phyloP scores from a whole-genome alignment of 768 basidiomycete species.

The Leccinum imitatum region DNA sequence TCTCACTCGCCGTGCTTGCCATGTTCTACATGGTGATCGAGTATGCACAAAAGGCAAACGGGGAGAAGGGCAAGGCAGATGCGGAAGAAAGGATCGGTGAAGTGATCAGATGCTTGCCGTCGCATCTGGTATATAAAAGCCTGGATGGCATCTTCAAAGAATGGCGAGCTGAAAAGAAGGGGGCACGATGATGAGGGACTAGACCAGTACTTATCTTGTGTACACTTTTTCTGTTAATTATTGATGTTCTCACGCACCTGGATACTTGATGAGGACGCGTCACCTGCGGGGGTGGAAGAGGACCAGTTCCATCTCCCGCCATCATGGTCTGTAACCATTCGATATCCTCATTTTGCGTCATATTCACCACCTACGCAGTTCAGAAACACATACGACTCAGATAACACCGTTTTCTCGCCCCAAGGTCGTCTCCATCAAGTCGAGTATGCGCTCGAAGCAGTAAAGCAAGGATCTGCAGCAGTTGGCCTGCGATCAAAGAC shows the following conservation, averaged over 20 bases:
- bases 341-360: neutral
- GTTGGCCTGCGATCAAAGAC: constrained; percentile 95
- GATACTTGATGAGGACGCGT: constrained; percentile 33
- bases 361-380: constrained; percentile 50
- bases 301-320: constrained; percentile 9
- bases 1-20: constrained; percentile 89
- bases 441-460: constrained; percentile 98
- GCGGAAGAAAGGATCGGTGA: constrained; percentile 80
- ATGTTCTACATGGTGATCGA: constrained; percentile 84
- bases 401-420: constrained; percentile 96
- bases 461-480: constrained; percentile 99
- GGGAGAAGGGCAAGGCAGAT: constrained; percentile 65
- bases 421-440: constrained; percentile 97
- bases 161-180: constrained; percentile 83
- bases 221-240: constrained; percentile 12
- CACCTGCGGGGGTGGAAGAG: constrained; percentile 20
- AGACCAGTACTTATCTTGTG: constrained; percentile 4
- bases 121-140: constrained; percentile 84
- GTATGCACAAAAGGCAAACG: constrained; percentile 71
- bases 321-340: constrained; percentile 32
- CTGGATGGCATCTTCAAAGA: constrained; percentile 95
- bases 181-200: constrained; percentile 40
- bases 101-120: constrained; percentile 86
- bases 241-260: constrained; percentile 19
- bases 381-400: constrained; percentile 96